These are phyloP conservation scores for Rhizodiscina lignyota DNA, from an alignment of 495 filamentous ascomycete genomes.

Conservation along the genomic window DNA sequence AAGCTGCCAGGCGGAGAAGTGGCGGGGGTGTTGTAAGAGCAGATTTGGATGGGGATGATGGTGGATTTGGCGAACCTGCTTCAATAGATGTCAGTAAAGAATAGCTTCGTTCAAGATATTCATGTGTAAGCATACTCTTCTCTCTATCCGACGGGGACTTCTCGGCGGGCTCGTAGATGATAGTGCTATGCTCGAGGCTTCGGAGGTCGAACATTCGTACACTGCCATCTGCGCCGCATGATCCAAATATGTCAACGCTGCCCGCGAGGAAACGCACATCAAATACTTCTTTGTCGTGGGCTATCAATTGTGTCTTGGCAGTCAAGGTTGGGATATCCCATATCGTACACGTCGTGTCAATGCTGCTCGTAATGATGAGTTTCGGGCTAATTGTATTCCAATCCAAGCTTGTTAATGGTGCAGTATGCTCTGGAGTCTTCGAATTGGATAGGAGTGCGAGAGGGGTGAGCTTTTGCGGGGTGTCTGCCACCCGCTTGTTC, in stretches of 20 bases:
- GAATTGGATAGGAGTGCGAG: constrained; percentile 90
- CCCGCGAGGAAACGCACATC: constrained; percentile 96
- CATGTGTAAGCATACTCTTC: too few relatives aligned
- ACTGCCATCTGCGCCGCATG: constrained; percentile 93
- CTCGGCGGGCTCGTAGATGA: constrained; percentile 92
- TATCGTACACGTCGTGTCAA: constrained; percentile 99
- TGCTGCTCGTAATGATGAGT: constrained; percentile 94
- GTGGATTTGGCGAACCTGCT: too few relatives aligned
- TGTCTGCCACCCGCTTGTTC: constrained; percentile 28
- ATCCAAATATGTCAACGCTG: constrained; percentile 92
- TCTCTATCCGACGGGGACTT: too few relatives aligned
- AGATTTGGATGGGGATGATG: too few relatives aligned
- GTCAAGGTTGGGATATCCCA: constrained; percentile 98
- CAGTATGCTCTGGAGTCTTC: constrained; percentile 95
- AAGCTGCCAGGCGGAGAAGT: constrained; percentile 71
- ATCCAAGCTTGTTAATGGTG: constrained; percentile 87
- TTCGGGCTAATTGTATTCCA: constrained; percentile 96
- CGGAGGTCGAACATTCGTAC: constrained; percentile 98
- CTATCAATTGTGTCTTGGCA: constrained; percentile 95
- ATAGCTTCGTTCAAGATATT: too few relatives aligned
- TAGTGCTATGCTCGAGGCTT: constrained; percentile 93
- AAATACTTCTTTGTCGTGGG: constrained; percentile 97
- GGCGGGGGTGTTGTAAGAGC: constrained; percentile 35
- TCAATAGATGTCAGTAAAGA: constrained; percentile 2
- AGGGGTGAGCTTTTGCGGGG: constrained; percentile 73